Percentiles rank a stretch among this genome's conserved stretches.
Evolutionary conservation across 176 grass and related monocot genomes (phyloP).

Genomic region (Oryza officinalis): DNA sequence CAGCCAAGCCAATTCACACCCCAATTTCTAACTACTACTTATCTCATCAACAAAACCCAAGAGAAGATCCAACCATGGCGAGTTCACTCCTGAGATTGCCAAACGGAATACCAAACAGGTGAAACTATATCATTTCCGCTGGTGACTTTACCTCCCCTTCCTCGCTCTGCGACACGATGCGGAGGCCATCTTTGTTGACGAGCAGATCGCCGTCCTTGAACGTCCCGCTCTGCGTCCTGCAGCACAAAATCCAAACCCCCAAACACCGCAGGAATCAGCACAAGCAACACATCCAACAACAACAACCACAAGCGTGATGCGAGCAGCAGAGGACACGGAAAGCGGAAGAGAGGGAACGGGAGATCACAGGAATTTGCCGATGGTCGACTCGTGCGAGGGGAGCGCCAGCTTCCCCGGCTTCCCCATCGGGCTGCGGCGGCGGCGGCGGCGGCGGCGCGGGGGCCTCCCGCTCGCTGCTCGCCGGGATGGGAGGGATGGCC

Average conservation of each 20-base stretch:
- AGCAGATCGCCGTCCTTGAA: conserved; percentile 96
- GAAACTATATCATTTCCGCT: not conserved
- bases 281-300: conserved; percentile 18
- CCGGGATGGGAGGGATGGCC: not conserved
- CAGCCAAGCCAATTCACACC: not conserved
- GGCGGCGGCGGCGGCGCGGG: not conserved
- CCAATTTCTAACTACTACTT: too few species aligned
- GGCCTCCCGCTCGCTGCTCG: not conserved
- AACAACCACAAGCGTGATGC: not conserved
- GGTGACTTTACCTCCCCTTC: conserved; percentile 65
- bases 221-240: conserved; percentile 93
- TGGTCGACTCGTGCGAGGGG: conserved; percentile 66
- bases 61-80: not conserved
- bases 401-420: conserved; percentile 53
- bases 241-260: not conserved
- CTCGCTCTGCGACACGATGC: conserved; percentile 80
- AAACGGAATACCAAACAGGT: not conserved
- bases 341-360: not conserved
- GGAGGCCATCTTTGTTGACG: conserved; percentile 95
- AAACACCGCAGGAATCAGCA: not conserved
- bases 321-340: not conserved
- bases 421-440: conserved; percentile 28
- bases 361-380: conserved; percentile 82
- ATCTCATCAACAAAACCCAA: not conserved
- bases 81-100: not conserved